Percentiles rank a stretch among this genome's conserved stretches.
Evolutionary conservation across 1,284 basidiomycete genomes (phyloP).

Genomic region (Phaffia rhodozyma): DNA sequence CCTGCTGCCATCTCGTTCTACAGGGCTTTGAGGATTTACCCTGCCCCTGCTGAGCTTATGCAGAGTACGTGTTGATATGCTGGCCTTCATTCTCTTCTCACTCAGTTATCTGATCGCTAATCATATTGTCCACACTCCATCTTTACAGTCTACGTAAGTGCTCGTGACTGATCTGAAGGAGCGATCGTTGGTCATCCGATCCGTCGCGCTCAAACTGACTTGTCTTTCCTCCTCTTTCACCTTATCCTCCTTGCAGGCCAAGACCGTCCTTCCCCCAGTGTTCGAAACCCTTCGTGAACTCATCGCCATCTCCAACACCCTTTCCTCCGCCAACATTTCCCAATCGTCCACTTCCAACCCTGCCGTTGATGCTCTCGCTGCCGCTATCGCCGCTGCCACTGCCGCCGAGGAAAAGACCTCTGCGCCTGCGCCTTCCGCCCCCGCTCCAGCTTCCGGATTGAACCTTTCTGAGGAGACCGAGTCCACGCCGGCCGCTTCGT

Average conservation of each 20-base stretch:
- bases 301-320: constrained; percentile 16
- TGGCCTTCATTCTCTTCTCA: neutral
- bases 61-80: constrained; percentile 39
- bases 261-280: constrained; percentile 73
- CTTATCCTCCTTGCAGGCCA: constrained; percentile 55
- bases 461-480: no score
- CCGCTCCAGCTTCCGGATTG: no score
- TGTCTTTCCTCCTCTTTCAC: neutral
- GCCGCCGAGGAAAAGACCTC: no score
- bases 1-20: constrained; percentile 82
- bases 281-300: constrained; percentile 37
- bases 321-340: no score
- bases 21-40: constrained; percentile 87
- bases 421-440: no score
- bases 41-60: constrained; percentile 79
- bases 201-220: no score
- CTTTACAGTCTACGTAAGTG: neutral
- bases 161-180: no score
- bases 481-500: no score
- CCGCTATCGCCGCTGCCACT: no score
- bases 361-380: no score
- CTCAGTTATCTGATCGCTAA: neutral
- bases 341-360: no score
- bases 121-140: neutral
- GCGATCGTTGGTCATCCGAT: no score